Evolutionary conservation across 345 rosid genomes (phyloP).

Genomic region (Murraya koenigii): DNA sequence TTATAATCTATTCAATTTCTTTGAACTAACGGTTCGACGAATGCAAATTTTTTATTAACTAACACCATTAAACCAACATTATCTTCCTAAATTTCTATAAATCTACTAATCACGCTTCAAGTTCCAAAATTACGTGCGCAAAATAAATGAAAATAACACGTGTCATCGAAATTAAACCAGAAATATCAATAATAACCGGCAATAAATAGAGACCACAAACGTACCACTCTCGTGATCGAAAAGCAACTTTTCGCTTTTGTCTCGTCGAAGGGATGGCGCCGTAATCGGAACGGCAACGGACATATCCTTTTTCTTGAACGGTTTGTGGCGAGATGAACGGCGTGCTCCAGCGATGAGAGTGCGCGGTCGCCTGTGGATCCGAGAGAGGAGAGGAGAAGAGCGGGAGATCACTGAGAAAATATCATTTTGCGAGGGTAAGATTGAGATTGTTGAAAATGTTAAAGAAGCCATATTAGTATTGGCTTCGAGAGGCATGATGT

Average conservation of each 20-base stretch:
- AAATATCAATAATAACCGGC: neutral
- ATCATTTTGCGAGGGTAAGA: slow-evolving; percentile 29
- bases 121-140: neutral
- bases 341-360: slow-evolving; percentile 21
- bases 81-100: neutral
- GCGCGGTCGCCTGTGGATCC: slow-evolving; percentile 5
- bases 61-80: neutral
- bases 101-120: neutral
- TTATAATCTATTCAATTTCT: neutral
- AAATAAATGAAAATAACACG: neutral
- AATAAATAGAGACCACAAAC: slow-evolving; percentile 6
- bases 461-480: slow-evolving; percentile 34
- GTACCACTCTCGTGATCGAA: slow-evolving; percentile 47
- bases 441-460: slow-evolving; percentile 23
- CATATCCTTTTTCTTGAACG: slow-evolving; percentile 25
- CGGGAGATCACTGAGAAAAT: slow-evolving; percentile 28
- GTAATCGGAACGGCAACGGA: slow-evolving; percentile 31
- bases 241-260: slow-evolving; percentile 39
- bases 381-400: neutral
- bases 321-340: slow-evolving; percentile 24
- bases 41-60: neutral
- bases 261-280: slow-evolving; percentile 41
- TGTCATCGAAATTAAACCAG: neutral
- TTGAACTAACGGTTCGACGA: neutral
- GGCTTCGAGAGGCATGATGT: neutral